Base-by-base conservation (phyloP, 2,329 filamentous ascomycete species). In the Cercospora zeae-maydis region DNA sequence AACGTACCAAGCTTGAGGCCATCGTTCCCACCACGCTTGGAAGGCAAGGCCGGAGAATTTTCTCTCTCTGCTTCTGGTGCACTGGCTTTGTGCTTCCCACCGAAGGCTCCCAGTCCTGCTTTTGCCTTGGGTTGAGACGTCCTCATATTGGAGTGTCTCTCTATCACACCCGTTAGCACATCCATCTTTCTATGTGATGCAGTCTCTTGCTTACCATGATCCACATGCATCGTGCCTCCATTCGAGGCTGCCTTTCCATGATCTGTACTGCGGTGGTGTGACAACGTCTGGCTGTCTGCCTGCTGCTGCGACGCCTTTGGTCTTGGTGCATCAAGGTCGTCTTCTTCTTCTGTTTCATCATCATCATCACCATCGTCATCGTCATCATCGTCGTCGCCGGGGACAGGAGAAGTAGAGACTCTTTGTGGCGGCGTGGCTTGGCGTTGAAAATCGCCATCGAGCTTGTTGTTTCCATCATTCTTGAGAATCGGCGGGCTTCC, bases 291-390 rank as follows among this genome's bases (percentile, higher is more conserved):
- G 14, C 21, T 21, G n/a, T 21, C 21, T 19, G n/a, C 16, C 39
- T 42, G 39, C 16, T 42, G 9, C 49, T 52, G 51, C n/a, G 64
- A 47, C 7, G 45, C 47, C 33, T 33, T 58, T 19, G 47, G 47
- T 24, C 45, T 65, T 16, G 63, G 58, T 21, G 72, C 73, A 66
- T 79, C 77, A 10, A 79, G 71, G 56, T 74, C 72, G 37, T 72
- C 70, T 24, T 80, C 77, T 4, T 77, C 75, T 24, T 78, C 77
- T 52, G 76, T 72, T 16, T 75, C 76, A 16, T 75, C 74, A n/a
- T 75, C 71, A 27, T 27, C 24, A 27, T 75, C 76, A 16, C 74
- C 74, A n/a, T 75, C 71, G 6, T 27, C 24, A 27, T 75, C 76
- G 16, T 75, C 74, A n/a, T 75, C 71, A 27, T 27, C 24, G 6